Conservation (phyloP, 768 basidiomycete species). For the Serendipita sp. region DNA sequence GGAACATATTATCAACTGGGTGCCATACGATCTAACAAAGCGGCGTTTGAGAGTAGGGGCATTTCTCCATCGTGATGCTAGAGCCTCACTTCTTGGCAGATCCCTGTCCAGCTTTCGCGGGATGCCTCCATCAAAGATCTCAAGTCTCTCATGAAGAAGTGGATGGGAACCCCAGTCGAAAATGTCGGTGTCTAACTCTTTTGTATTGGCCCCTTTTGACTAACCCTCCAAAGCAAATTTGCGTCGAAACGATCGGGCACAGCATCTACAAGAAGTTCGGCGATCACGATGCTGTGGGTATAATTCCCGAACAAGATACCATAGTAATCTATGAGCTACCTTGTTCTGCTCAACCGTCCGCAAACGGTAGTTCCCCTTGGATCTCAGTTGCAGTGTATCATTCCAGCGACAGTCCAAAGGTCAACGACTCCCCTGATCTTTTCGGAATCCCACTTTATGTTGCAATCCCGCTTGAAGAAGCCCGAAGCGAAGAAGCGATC, state of each 20-base stretch:
- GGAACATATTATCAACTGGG: slow-evolving; percentile 53
- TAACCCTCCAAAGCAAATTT: slow-evolving; percentile 42
- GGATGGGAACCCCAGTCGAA: slow-evolving; percentile 54
- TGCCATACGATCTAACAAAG: slow-evolving; percentile 60
- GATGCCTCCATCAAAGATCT: slow-evolving; percentile 72
- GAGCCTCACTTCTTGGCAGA: slow-evolving; percentile 21
- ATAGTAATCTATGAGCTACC: slow-evolving; percentile 77
- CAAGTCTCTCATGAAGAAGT: slow-evolving; percentile 55
- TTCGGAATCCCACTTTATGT: slow-evolving; percentile 59
- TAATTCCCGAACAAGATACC: slow-evolving; percentile 50
- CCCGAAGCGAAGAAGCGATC: slow-evolving; percentile 36
- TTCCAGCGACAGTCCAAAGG: slow-evolving; percentile 20
- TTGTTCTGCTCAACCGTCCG: slow-evolving; percentile 35
- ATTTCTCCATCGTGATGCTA: neutral
- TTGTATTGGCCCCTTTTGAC: neutral
- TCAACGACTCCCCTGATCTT: slow-evolving; percentile 4
- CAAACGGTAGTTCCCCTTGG: slow-evolving; percentile 9
- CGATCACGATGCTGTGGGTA: slow-evolving; percentile 51
- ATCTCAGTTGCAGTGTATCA: slow-evolving; percentile 14
- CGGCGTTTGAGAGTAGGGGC: slow-evolving; percentile 43
- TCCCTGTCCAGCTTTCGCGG: slow-evolving; percentile 56
- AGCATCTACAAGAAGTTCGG: slow-evolving; percentile 76
- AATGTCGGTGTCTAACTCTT: slow-evolving; percentile 33
- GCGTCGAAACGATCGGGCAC: slow-evolving; percentile 62
- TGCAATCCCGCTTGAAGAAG: slow-evolving; percentile 40